These are phyloP conservation scores for Dentipellis sp. DNA, from an alignment of 768 basidiomycete species.

Conservation along the genomic window DNA sequence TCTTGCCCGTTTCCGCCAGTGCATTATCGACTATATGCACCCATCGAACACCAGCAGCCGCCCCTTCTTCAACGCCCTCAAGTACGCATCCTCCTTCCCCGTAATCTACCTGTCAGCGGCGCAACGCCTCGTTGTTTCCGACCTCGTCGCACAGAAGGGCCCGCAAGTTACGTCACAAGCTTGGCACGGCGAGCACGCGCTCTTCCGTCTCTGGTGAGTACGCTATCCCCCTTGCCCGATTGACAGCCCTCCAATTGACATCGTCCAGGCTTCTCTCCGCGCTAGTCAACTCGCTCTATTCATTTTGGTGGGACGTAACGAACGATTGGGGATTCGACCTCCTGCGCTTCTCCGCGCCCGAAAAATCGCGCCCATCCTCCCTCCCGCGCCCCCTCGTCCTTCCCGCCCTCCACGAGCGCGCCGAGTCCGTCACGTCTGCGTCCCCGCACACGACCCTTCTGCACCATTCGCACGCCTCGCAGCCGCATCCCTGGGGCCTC, in stretches of 20 bases:
- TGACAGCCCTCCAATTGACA: neutral
- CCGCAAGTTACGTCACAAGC: constrained; percentile 30
- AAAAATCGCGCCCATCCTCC: constrained; percentile 15
- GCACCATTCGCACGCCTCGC: neutral
- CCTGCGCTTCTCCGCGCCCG: constrained; percentile 28
- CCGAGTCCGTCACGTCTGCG: constrained; percentile 14
- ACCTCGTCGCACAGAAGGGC: constrained; percentile 42
- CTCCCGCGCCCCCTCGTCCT: constrained; percentile 37
- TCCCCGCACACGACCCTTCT: neutral
- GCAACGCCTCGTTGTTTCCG: constrained; percentile 63
- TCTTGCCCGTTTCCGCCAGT: constrained; percentile 88
- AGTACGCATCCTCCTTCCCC: constrained; percentile 95
- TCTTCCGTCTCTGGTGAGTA: constrained; percentile 80
- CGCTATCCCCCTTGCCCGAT: neutral
- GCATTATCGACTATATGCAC: constrained; percentile 71
- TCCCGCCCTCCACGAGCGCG: constrained; percentile 34
- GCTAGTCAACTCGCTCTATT: constrained; percentile 83
- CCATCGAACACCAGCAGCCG: constrained; percentile 55
- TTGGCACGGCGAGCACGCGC: constrained; percentile 69
- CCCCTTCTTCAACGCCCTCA: constrained; percentile 84
- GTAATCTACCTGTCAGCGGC: constrained; percentile 92
- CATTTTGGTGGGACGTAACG: constrained; percentile 99
- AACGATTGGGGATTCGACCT: constrained; percentile 95
- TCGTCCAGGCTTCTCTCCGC: constrained; percentile 69
- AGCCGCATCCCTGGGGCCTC: constrained; percentile 57